phyloP scores from a whole-genome alignment of 139 green algal species.

The Closterium sp. region DNA sequence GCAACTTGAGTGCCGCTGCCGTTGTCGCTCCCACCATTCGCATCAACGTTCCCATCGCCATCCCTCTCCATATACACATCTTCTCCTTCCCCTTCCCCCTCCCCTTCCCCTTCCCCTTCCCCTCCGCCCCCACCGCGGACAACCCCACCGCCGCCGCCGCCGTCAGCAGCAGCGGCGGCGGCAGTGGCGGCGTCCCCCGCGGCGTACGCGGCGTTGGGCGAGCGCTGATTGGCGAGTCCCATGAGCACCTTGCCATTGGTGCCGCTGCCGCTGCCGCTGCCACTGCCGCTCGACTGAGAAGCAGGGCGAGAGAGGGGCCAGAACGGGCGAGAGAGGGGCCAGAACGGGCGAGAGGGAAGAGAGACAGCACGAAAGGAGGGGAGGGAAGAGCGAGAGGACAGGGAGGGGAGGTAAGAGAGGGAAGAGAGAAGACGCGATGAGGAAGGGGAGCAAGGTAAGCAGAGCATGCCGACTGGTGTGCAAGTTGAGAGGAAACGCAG shows the following conservation, averaged over 20 bases:
- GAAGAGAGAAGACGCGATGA: too few relatives aligned
- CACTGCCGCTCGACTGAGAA: slow-evolving; percentile 45
- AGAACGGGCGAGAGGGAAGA: not conserved
- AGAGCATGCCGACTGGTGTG: not conserved
- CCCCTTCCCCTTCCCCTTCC: not conserved
- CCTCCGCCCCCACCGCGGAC: not conserved
- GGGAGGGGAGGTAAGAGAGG: not conserved
- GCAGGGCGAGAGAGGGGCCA: not conserved
- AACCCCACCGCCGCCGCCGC: not conserved
- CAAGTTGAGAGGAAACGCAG: not conserved
- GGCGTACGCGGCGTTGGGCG: not conserved
- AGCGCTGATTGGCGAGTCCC: not conserved
- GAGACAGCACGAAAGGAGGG: not conserved
- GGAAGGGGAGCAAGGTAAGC: too few relatives aligned
- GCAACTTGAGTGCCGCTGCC: slow-evolving; percentile 41
- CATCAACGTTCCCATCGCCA: not conserved
- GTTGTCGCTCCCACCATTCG: slow-evolving; percentile 26
- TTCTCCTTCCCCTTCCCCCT: not conserved
- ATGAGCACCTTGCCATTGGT: slow-evolving; percentile 21
- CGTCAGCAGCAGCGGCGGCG: not conserved
- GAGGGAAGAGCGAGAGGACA: not conserved
- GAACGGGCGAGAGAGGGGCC: not conserved
- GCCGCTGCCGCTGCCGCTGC: slow-evolving; percentile 50
- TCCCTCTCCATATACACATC: slow-evolving; percentile 9
- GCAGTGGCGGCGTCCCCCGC: not conserved